These are phyloP conservation scores for Trichosporon inkin DNA, from an alignment of 1,284 basidiomycete species.

Conservation along the genomic window DNA sequence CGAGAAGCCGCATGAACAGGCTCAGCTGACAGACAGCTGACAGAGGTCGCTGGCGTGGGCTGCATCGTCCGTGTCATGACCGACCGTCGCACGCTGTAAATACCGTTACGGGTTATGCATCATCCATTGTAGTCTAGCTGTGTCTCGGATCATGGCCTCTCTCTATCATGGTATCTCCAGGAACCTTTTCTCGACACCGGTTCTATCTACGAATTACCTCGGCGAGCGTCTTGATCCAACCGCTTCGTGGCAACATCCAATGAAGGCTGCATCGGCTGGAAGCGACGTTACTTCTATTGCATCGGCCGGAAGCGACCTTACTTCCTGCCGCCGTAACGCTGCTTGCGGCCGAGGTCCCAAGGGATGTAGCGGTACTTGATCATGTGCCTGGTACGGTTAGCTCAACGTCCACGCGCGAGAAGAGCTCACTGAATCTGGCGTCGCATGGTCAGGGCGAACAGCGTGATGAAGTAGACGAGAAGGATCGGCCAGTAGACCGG, in stretches of 20 bases:
- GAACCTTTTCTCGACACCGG: not conserved
- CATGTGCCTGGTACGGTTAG: constrained; percentile 70
- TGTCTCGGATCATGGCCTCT: not conserved
- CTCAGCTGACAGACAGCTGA: constrained; percentile 60
- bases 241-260: not conserved
- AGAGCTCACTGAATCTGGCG: constrained; percentile 83
- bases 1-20: too few relatives aligned
- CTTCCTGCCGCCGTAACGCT: constrained; percentile 43
- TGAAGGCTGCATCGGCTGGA: not conserved
- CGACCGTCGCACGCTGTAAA: constrained; percentile 74
- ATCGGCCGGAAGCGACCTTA: constrained; percentile 16
- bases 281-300: constrained; percentile 34
- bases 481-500: constrained; percentile 99
- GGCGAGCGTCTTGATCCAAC: not conserved
- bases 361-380: constrained; percentile 86
- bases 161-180: not conserved
- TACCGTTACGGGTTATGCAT: constrained; percentile 17
- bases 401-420: not conserved
- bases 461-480: constrained; percentile 83
- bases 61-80: constrained; percentile 98
- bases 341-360: constrained; percentile 48
- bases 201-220: not conserved
- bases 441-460: constrained; percentile 86
- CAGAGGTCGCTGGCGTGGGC: constrained; percentile 89
- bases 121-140: constrained; percentile 23